Base-by-base conservation (phyloP, 305 asterid species). In the Fraxinus ornus region DNA sequence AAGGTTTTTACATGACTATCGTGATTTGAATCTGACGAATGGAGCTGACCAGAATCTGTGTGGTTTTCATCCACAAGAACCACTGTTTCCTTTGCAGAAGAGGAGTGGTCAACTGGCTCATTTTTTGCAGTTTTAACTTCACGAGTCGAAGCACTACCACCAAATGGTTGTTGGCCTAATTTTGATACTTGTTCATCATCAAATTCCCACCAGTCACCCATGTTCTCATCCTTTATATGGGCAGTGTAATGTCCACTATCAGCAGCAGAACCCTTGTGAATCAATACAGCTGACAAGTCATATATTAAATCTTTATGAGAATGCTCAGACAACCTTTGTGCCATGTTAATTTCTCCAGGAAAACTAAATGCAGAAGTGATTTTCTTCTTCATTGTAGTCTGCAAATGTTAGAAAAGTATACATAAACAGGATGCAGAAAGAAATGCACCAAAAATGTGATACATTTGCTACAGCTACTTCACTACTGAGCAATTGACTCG, bases 131-230 rank as follows among this genome's bases (percentile, higher is more conserved):
- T 79, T 85, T 92, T 93, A 64, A 86, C 82, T 73, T 88, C 87
- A 85, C 90, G 71, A 78, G 33, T 83, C 75, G 95, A 91, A 80
- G 92, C 79, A 79, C 80, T 75, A 24, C 91, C 83, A 49, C 95
- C 93, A 90, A 94, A 93, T 49, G 99, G 99, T 82, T 91, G 92
- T 78, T 83, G 81, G 66, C 99, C 99, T 89, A 96, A 90, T 84
- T 89, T 88, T 72, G 97, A 92, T 82, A 96, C 98, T 21, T 78
- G 90, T 84, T 96, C 99, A 82, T 94, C 99, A 83, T 96, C 99
- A 91, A 96, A 96, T 86, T 94, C 99, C 99, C 99, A 96, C 99
- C 99, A 96, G 85, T 88, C 93, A 84, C 90, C 94, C 64, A 93
- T 89, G 85, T 92, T 91, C 80, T 89, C 91, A 83, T 96, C 96